Evolutionary conservation across 2,329 filamentous ascomycete genomes (phyloP), one percentile per base, ranked within the genome.

Genomic region (Botrytis fragariae): DNA sequence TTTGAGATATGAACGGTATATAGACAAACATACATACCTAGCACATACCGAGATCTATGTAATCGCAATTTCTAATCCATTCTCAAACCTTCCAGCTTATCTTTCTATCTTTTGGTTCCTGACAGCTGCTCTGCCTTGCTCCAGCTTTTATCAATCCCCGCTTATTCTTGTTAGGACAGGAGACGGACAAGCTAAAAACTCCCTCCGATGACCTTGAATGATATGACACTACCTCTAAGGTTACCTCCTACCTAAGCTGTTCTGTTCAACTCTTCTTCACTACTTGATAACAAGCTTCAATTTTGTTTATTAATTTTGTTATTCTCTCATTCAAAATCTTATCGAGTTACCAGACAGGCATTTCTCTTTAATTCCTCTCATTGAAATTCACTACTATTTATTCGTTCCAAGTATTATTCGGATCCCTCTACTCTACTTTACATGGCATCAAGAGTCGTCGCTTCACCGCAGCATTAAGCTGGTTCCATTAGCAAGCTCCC

Each of bases 401-500:
- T 48, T 12, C 39, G 42, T 59, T 48, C 71, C 71, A 60, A 39
- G 16, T 25, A 8, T 48, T 32, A 45, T 29, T 45, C 18, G 32
- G 25, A 32, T 44, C 42, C 42, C 42, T 44, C 65, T 12, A 9
- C 3, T 48, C 57, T 59, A 14, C 45, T 45, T 37, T 72, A 44
- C 44, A 73, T 70, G 67, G 59, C 72, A 74, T 63, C 70, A 22
- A 68, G 71, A 42, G 29, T 60, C 71, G 32, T 67, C 62, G 72
- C 25, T 42, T 48, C 51, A 68, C 62, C 69, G 59, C 45, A 72
- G 54, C 63, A 72, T 69, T 62, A 70, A 74, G 72, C 75, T 71
- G 60, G 29, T 68, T 37, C 45, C 25, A n/a, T 42, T 57, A 57
- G 48, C 54, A n/a, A 74, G 67, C 69, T 74, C 69, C 75, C 70